Evolutionary conservation across 2,329 filamentous ascomycete species (phyloP), one percentile per base, ranked within the genome.

Genomic region (Xylariaceae sp.): DNA sequence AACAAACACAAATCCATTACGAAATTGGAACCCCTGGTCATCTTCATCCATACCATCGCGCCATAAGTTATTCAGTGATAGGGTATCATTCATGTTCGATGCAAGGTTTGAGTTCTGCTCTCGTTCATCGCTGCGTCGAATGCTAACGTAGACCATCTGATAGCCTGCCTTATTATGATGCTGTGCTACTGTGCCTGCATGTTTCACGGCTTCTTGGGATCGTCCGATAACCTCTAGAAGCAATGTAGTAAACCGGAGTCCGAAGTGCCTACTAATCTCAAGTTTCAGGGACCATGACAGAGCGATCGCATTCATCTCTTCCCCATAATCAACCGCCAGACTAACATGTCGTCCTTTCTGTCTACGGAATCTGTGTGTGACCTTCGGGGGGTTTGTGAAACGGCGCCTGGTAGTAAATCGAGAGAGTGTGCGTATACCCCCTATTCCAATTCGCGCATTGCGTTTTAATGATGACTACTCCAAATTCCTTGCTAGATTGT

Each of bases 401-500:
- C 3, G 52, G 15, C 17, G 4, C 37, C 11, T 17, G 13, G 3
- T 53, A 55, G 34, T 18, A 15, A 30, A 11, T 34, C 9, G 30
- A 56, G 13, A 15, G 48, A 51, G 44, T 35, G 54, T 63, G 37
- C 17, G 35, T 53, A 15, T 23, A 35, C 34, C 52, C 34, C 23
- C n/a, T 58, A 61, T 62, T 47, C 57, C 47, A 7, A 49, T 1
- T 49, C 53, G 39, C 50, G 11, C 45, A 18, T 55, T 51, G 17
- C 8, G 53, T 49, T 66, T 55, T 56, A 51, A 73, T 77, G 75
- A 78, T 77, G 76, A 78, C 62, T 55, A 35, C 55, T 60, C 68
- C 69, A 65, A 71, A 71, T 67, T 69, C 7, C 61, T 71, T 68
- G 75, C 76, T 78, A 78, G 75, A 77, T 78, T 76, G 76, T 78